Conservation (phyloP, 1,284 basidiomycete species). For the Leccinum fallax region DNA sequence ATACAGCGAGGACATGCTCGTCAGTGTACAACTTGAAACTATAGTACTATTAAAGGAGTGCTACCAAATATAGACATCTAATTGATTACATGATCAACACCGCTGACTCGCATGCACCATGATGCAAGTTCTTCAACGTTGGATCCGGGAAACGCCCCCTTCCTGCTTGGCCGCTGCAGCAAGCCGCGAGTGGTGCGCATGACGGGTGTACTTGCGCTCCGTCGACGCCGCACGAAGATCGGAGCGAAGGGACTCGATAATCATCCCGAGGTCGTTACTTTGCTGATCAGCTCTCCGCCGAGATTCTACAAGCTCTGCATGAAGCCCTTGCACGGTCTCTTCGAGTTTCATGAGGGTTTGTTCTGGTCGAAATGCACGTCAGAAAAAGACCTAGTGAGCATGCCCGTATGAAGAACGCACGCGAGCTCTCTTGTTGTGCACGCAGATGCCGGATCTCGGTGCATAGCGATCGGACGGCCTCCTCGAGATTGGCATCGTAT, state of each 20-base stretch:
- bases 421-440: constrained; percentile 7
- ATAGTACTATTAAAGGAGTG: constrained; percentile 2
- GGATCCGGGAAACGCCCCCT: neutral
- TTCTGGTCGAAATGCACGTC: neutral
- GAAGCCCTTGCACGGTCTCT: constrained; percentile 12
- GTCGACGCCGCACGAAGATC: neutral
- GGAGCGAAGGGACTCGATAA: constrained; percentile 9
- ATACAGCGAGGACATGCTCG: constrained; percentile 65
- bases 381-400: neutral
- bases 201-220: neutral
- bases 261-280: neutral
- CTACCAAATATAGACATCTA: neutral
- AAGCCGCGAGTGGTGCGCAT: neutral
- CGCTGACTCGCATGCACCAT: neutral
- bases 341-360: constrained; percentile 6
- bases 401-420: constrained; percentile 3
- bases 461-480: constrained; percentile 2
- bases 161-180: neutral
- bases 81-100: neutral
- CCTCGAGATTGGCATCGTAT: neutral
- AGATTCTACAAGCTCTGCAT: constrained; percentile 1
- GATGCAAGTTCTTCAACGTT: neutral
- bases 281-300: neutral
- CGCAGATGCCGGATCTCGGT: constrained; percentile 5
- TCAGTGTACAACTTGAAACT: neutral